Conservation (phyloP, 2,329 filamentous ascomycete genomes). For the Leptosphaerulina australis region DNA sequence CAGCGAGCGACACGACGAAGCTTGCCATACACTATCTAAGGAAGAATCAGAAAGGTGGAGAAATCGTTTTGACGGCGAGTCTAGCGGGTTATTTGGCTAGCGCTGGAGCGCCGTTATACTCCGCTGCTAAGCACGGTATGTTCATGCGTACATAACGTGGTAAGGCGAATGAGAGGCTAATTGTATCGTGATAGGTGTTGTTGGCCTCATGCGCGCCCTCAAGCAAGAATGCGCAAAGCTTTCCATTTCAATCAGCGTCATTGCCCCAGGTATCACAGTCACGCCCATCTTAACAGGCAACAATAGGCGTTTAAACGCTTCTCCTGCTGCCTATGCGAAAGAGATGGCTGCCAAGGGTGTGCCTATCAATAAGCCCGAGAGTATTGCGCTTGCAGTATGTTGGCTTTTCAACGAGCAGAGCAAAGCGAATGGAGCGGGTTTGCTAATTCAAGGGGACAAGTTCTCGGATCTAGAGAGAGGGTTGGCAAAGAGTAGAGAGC, state of each 20-base stretch:
- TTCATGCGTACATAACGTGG: no score
- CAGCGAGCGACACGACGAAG: constrained; percentile 55
- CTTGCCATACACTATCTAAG: constrained; percentile 56
- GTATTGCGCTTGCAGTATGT: constrained; percentile 53
- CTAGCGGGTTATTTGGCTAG: constrained; percentile 57
- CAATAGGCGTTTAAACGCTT: constrained; percentile 35
- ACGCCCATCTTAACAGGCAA: constrained; percentile 52
- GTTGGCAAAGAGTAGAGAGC: constrained; percentile 52
- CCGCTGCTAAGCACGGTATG: constrained; percentile 57
- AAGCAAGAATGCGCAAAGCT: constrained; percentile 57
- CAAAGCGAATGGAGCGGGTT: constrained; percentile 54
- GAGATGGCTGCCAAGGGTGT: constrained; percentile 54
- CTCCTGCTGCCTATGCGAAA: constrained; percentile 50
- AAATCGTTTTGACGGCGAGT: constrained; percentile 57
- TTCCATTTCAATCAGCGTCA: constrained; percentile 54
- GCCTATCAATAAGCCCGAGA: constrained; percentile 55
- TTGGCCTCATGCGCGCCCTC: constrained; percentile 58
- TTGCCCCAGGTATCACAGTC: constrained; percentile 57
- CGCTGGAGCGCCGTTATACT: constrained; percentile 56
- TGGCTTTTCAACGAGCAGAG: constrained; percentile 54
- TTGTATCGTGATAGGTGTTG: constrained; percentile 42
- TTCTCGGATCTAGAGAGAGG: constrained; percentile 55
- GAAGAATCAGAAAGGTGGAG: constrained; percentile 50
- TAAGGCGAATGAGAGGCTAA: neutral
- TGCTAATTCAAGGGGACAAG: constrained; percentile 54